A percentile compares a stretch with the other conserved stretches of the same genome.
Conservation (phyloP, 1,139 yeast species). For the Hyphopichia khmerensis region DNA sequence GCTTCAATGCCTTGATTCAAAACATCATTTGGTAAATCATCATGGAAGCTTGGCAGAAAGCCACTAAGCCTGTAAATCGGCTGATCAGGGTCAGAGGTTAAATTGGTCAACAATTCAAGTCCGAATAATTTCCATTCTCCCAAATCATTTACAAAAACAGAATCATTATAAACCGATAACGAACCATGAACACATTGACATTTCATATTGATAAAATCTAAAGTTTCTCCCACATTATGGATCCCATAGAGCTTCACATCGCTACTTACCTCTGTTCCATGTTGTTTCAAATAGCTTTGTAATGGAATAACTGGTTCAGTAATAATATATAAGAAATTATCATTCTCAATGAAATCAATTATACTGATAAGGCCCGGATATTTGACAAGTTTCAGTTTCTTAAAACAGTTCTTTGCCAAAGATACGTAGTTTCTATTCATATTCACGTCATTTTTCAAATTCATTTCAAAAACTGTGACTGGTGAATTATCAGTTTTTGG, state of each 20-base stretch:
- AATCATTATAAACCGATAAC: slow-evolving; percentile 41
- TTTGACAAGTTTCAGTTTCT: slow-evolving; percentile 64
- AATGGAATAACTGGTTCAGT: slow-evolving; percentile 79
- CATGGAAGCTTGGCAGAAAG: slow-evolving; percentile 22
- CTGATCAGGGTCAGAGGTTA: slow-evolving; percentile 50
- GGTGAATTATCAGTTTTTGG: slow-evolving; percentile 36
- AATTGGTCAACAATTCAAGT: slow-evolving; percentile 65
- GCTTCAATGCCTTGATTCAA: slow-evolving; percentile 40
- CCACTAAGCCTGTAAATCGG: slow-evolving; percentile 34
- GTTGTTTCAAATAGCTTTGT: slow-evolving; percentile 26
- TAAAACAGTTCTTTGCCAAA: slow-evolving; percentile 64
- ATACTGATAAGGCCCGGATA: slow-evolving; percentile 76
- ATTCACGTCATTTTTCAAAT: slow-evolving; percentile 41
- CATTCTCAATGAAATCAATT: slow-evolving; percentile 70
- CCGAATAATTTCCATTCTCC: slow-evolving; percentile 92
- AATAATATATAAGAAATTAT: slow-evolving; percentile 60
- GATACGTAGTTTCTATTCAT: slow-evolving; percentile 28
- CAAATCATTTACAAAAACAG: slow-evolving; percentile 59
- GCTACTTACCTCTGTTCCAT: slow-evolving; percentile 21
- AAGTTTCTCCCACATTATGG: slow-evolving; percentile 52
- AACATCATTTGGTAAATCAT: slow-evolving; percentile 46
- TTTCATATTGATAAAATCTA: slow-evolving; percentile 62
- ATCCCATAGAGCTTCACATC: slow-evolving; percentile 58
- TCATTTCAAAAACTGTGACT: slow-evolving; percentile 66
- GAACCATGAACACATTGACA: slow-evolving; percentile 70